Evolutionary conservation across 1,284 basidiomycete genomes (phyloP), one percentile per base, ranked within the genome.

Genomic region (Ganoderma boninense): DNA sequence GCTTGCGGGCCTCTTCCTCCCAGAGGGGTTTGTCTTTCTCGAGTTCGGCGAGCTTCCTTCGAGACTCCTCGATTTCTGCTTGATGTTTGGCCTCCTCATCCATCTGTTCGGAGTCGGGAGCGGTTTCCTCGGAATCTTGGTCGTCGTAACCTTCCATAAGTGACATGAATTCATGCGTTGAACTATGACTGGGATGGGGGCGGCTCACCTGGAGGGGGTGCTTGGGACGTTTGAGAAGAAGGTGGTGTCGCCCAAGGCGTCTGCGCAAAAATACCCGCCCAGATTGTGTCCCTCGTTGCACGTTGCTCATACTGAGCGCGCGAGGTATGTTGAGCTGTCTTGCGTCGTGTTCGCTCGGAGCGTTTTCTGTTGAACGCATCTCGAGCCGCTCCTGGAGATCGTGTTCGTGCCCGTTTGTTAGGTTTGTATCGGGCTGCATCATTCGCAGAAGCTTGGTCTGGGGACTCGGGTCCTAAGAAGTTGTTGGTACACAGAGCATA

Each of bases 41-140:
- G 1, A 94, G 85, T 72, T 92, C 90, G 10, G 87, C 88, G 65
- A 93, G 84, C 76, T 92, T 93, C 61, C 88, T 85, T 52, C 87
- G 85, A 1, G 92, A 93, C 76, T 90, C 89, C 26, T 85, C 88
- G 69, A 93, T 86, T n/a, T 81, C 82, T 14, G 84, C 85, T 68
- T 78, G 81, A 66, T 83, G 84, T 18, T 76, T 77, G 16, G 78
- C 82, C 43, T 85, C 83, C 61, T 83, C 80, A 32, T 62, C 83
- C 80, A 0, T 65, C 57, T 20, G 44, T 67, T 8, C 72, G 8
- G 67, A 62, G 11, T 74, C 54, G 14, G 67, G 20, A 44, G 43
- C 40, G 26, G 23, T 23, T 62, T 29, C 40, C n/a, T 62, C n/a
- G 11, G 40, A 20, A 29, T 52, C 42, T 43, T 38, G 54, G 8